Conservation (phyloP, 192 early-diverging fungal genomes). For the Piromyces sp. region DNA sequence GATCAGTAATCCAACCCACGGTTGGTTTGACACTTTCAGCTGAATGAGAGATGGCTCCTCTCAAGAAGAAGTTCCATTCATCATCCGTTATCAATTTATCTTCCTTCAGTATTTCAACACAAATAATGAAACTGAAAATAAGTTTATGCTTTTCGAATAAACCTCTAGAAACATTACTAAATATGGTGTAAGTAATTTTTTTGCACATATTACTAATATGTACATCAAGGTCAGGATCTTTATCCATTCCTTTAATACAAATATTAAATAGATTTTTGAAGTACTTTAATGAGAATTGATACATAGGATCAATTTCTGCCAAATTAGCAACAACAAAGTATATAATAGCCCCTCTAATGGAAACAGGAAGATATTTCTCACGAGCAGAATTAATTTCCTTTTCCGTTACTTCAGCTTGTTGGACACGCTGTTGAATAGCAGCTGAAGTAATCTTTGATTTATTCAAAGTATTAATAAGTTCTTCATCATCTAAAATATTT, state of each 20-base stretch:
- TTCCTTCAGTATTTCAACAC: conserved; percentile 1
- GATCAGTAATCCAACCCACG: conserved; percentile 13
- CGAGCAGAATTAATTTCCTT: conserved; percentile 35
- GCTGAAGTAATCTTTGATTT: conserved; percentile 48
- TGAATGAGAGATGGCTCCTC: conserved; percentile 18
- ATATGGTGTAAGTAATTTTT: not conserved
- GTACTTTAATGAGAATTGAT: conserved; percentile 45
- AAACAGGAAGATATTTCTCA: conserved; percentile 38
- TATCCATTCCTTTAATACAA: conserved; percentile 15
- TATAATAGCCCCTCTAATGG: conserved; percentile 37
- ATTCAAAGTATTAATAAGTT: conserved; percentile 41
- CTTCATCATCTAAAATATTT: conserved; percentile 50
- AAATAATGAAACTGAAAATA: conserved; percentile 3
- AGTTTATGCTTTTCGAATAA: conserved; percentile 1
- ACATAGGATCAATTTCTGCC: conserved; percentile 41
- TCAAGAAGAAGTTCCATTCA: conserved; percentile 43
- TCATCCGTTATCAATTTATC: not conserved
- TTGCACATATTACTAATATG: not conserved
- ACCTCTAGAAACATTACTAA: conserved; percentile 2
- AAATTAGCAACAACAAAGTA: conserved; percentile 45
- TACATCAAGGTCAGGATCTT: not conserved
- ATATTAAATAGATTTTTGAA: conserved; percentile 41
- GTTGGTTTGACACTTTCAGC: conserved; percentile 18
- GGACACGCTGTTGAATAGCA: conserved; percentile 34
- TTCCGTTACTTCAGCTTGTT: conserved; percentile 36